Evolutionary conservation across 2,329 filamentous ascomycete genomes (phyloP), one percentile per base, ranked within the genome.

Genomic region (Lasiodiplodia sp.): DNA sequence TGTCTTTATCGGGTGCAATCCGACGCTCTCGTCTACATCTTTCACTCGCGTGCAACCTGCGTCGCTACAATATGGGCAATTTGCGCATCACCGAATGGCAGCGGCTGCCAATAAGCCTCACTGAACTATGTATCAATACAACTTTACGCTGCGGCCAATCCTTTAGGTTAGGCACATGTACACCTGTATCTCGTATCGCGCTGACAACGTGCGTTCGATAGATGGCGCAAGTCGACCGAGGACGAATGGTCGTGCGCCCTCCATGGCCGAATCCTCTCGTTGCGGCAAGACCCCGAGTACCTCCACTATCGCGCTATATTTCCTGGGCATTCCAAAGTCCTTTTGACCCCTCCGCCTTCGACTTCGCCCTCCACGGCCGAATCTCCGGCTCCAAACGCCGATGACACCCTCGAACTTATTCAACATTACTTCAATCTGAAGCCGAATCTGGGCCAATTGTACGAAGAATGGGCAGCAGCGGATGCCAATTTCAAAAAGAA

Each of bases 61-160:
- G 6, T 11, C 31, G 23, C 38, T 23, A n/a, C 44, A 55, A 18
- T 4, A 84, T 84, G 82, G 78, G 79, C 38, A 73, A 72, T 6
- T 66, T 83, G 40, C 85, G 85, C 37, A 83, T 88, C n/a, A 85
- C 90, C 18, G 91, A 93, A 77, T 99, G 96, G 96, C 89, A 89
- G 72, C 96, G 92, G 82, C 83, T 99, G 73, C 94, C 96, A 28
- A 83, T 97, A 51, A 92, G 86, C 70, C 82, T 97, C 40, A 88
- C 90, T 4, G 96, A 99, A 78, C 87, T 99, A 4, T 97, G 93
- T 78, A 94, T 99, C 72, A 93, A 97, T 75, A 99, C 95, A 0
- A 97, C 94, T 0, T 84, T 99, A 40, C 90, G 95, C 71, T 99
- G 96, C 78, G 96, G 96, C 3, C 96, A 99, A 79, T 97, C 95